Percentiles rank a stretch among this genome's conserved stretches.
These are phyloP conservation scores for Leccinum fallax DNA, from an alignment of 1,284 basidiomycete species.

Conservation along the genomic window DNA sequence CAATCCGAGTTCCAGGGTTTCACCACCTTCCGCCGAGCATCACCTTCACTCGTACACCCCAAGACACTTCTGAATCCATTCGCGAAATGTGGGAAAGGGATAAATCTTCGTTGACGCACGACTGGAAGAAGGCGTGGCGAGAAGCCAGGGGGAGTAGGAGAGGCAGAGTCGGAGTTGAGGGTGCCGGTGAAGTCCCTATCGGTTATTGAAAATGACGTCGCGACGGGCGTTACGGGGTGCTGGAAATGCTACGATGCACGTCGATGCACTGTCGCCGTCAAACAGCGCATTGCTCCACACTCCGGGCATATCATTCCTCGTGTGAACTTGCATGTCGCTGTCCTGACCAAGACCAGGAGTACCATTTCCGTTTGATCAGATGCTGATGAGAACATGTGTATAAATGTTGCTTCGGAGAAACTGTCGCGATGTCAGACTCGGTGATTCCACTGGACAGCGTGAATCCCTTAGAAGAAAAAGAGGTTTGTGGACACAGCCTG, in stretches of 20 bases:
- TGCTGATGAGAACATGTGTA: not conserved
- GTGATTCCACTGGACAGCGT: not conserved
- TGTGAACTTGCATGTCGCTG: not conserved
- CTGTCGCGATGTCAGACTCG: not conserved
- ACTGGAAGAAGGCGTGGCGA: conserved; percentile 79
- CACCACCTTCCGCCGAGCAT: conserved; percentile 36
- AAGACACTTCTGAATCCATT: conserved; percentile 60
- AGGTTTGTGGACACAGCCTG: not conserved
- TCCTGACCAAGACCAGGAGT: not conserved
- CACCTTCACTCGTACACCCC: conserved; percentile 47
- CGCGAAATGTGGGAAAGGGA: conserved; percentile 70
- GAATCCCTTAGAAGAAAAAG: not conserved
- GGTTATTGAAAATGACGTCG: conserved; percentile 8
- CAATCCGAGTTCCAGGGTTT: conserved; percentile 46
- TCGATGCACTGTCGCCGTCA: not conserved
- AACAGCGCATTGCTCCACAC: not conserved
- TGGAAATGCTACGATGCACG: not conserved
- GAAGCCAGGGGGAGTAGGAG: conserved; percentile 75
- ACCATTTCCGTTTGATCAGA: not conserved
- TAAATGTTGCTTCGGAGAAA: not conserved
- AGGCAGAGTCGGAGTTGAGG: conserved; percentile 55
- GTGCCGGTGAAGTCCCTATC: conserved; percentile 33
- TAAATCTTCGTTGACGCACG: conserved; percentile 70
- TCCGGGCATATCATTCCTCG: not conserved
- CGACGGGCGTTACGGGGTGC: not conserved